Evolutionary conservation across 495 filamentous ascomycete species (phyloP), one percentile per base, ranked within the genome.

Genomic region (Penicillium herquei): DNA sequence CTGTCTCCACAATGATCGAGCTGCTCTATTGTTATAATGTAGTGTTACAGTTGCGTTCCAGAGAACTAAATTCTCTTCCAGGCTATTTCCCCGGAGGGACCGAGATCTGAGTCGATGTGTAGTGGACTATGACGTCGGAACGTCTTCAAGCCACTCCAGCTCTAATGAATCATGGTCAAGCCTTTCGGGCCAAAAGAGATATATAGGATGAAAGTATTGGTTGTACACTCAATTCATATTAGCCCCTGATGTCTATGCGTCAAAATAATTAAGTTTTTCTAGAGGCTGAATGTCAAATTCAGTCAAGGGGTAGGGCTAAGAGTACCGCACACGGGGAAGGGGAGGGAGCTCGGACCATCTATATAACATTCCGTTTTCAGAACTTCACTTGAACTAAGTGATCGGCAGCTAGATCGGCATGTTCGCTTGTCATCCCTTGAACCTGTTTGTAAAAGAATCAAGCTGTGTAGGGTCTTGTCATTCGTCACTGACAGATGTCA

Each of bases 21-120:
- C 59, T 60, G 54, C 46, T 51, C 51, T 41, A 68, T 66, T 68
- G 63, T 68, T 42, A 34, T 58, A 39, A 21, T 41, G 13, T 32
- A 66, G 41, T 53, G 65, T 68, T 68, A 57, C 65, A 66, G 63
- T 68, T 66, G 63, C 65, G 61, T 64, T 41, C 59, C 56, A 49
- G 31, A 30, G n/a, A 6, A 44, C 44, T 37, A 26, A 41, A 7
- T 21, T 34, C 1, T n/a, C 31, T 30, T 26, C 39, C 49, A 55
- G 21, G 49, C 46, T 37, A 8, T 45, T 37, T 8, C 16, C 17
- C 48, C 31, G 34, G 16, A n/a, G 3, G 6, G 34, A 13, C 34
- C 34, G 34, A 37, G 11, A 18, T 56, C 41, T 41, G 49, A 39
- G 21, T 14, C 12, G 9, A 32, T 7, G 18, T 4, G 9, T 8